Base-by-base conservation (phyloP, 306 rosid genomes). In the Glycine latifolia region DNA sequence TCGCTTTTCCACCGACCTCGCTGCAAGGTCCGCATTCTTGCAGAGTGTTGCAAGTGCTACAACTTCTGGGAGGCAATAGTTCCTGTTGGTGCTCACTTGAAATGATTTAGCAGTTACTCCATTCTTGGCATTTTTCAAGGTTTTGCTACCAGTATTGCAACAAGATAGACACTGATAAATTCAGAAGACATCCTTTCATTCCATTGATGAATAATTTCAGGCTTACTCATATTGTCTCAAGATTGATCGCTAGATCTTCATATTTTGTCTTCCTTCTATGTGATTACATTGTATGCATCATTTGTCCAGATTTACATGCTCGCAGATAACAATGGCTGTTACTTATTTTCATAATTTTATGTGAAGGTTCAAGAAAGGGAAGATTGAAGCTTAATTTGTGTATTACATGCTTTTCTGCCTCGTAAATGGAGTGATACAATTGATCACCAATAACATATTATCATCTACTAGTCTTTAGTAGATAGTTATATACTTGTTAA, bases 1-100 rank as follows among this genome's bases (percentile, higher is more conserved):
- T 78, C 83, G 46, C 73, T 95, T 89, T 82, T 86, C 93, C 7
- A 87, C 94, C 0, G 94, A 95, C 66, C 67, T 85, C 15, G 79
- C 85, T 9, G 81, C 87, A 0, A 89, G 95, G 87, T 83, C 91
- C 2, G 44, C 17, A 63, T 95, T 95, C 78, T 88, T 95, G 89
- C 92, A 91, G 84, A 73, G 90, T 77, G 87, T 95, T 78, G 92
- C 97, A 59, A 85, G 80, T 62, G 56, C 85, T 63, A 72, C 90
- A 20, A 49, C 79, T 46, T 80, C 77, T 52, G 81, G 60, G 75
- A 84, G 83, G 82, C 62, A 56, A 16, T 76, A 16, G 12, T 20
- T 67, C 46, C 12, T 73, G 62, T 69, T 75, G 50, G 73, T 47
- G 70, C 13, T 17, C 47, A 47, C 11, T 61, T 62, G 73, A 69